These are phyloP conservation scores for Penicillium brasilianum DNA, from an alignment of 2,329 filamentous ascomycete genomes.

Conservation along the genomic window DNA sequence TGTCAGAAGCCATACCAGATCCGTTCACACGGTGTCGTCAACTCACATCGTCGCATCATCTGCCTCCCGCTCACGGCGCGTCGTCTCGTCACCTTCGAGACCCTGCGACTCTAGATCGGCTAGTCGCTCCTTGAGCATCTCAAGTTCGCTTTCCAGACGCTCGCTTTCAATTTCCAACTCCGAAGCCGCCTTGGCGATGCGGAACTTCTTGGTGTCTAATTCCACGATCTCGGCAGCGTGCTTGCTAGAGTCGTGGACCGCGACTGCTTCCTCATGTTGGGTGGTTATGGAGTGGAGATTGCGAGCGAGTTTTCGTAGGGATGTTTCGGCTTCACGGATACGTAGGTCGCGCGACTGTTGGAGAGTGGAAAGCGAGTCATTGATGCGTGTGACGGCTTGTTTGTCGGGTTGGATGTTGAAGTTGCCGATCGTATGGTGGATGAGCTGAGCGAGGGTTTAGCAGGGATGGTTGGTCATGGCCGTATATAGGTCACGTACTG, in stretches of 20 bases:
- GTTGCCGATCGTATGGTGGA: constrained; percentile 87
- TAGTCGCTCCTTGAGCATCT: constrained; percentile 73
- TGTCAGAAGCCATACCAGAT: constrained; percentile 13
- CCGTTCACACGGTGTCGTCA: not conserved
- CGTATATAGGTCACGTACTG: constrained; percentile 58
- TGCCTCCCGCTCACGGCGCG: constrained; percentile 57
- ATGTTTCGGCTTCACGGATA: constrained; percentile 69
- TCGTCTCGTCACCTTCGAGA: constrained; percentile 70
- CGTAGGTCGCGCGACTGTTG: constrained; percentile 81
- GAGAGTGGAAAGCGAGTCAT: constrained; percentile 81
- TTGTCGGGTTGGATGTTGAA: constrained; percentile 95
- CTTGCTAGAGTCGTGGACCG: constrained; percentile 74
- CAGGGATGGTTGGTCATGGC: too few species aligned
- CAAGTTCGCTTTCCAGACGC: constrained; percentile 78
- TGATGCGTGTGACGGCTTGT: constrained; percentile 78
- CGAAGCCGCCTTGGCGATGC: constrained; percentile 85
- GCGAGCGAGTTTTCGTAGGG: constrained; percentile 74
- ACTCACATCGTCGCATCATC: constrained; percentile 56
- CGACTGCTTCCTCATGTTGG: constrained; percentile 77
- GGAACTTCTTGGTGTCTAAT: constrained; percentile 92
- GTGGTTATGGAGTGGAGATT: constrained; percentile 74
- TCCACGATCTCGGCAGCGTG: constrained; percentile 85
- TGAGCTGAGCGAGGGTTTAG: constrained; percentile 64
- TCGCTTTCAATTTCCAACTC: constrained; percentile 96
- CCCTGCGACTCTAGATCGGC: constrained; percentile 87